Evolutionary conservation across 2,329 filamentous ascomycete species (phyloP), one percentile per base, ranked within the genome.

Genomic region (Leptographium procerum): DNA sequence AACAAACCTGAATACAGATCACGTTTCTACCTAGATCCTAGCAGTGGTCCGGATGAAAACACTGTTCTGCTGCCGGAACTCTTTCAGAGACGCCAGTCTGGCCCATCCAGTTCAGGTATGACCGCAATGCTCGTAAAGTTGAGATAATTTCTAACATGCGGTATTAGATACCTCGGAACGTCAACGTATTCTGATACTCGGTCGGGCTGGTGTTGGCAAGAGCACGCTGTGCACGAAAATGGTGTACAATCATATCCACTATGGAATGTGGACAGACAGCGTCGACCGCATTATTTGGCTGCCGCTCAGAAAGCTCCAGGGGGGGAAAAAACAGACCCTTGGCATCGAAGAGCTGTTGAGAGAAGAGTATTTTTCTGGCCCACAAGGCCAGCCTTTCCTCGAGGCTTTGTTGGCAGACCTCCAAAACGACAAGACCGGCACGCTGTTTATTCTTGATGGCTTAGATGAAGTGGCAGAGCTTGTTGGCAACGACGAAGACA

Each of bases 211-310:
- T 43, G 67, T 73, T 1, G 71, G 71, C 4, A 75, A 74, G 64
- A 72, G 69, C 13, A 74, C 72, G 1, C 60, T 74, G n/a, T 74
- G 71, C 64, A 74, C 74, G 59, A 74, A 73, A 62, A 70, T 73
- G 13, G 65, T 74, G 40, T 57, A 71, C 57, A 67, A 71, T 8
- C 73, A 71, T 62, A 56, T 29, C 13, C 10, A 55, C 7, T 33
- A 64, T 31, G 53, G 55, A 19, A 65, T 65, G 52, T 71, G 68
- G 70, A 54, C 33, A 0, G 47, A 66, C 0, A 28, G 65, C 10
- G 73, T 73, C 59, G 67, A 73, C 59, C 67, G 70, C 10, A 29
- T 74, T 1, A 61, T 75, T 57, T 75, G 71, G 73, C 55, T 75
- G 6, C 72, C 71, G 40, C 57, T 75, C 31, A 69, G 71, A 36